Conservation (phyloP, 495 filamentous ascomycete species). For the Opeltia flavorubescens region DNA sequence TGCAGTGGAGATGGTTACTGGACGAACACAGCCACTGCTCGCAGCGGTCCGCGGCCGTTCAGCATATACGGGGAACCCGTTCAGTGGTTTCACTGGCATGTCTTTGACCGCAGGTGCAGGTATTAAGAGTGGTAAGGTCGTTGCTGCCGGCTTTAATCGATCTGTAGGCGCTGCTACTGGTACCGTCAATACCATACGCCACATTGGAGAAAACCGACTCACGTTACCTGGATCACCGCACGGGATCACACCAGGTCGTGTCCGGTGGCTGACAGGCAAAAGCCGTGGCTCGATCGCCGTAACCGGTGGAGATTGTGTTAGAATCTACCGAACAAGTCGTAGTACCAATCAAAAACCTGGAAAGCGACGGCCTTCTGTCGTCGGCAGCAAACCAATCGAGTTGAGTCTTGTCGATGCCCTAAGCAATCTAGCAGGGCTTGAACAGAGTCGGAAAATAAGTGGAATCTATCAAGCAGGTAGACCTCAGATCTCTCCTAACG, state of each 20-base stretch:
- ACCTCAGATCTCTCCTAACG: not conserved
- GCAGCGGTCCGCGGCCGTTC: slow-evolving; percentile 39
- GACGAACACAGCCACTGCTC: slow-evolving; percentile 43
- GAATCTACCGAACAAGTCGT: slow-evolving; percentile 43
- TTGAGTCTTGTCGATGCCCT: slow-evolving; percentile 42
- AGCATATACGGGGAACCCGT: slow-evolving; percentile 33
- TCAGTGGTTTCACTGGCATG: slow-evolving; percentile 35
- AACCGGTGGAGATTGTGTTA: slow-evolving; percentile 48
- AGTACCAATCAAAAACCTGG: slow-evolving; percentile 20
- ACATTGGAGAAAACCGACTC: slow-evolving; percentile 72
- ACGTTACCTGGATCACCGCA: slow-evolving; percentile 44
- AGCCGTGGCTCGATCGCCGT: slow-evolving; percentile 36
- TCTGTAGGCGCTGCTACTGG: slow-evolving; percentile 70
- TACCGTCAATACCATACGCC: slow-evolving; percentile 64
- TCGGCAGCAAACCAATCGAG: slow-evolving; percentile 46
- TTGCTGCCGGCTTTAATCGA: slow-evolving; percentile 70
- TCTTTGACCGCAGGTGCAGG: slow-evolving; percentile 52
- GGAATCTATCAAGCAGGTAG: not conserved
- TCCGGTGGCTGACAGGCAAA: slow-evolving; percentile 39
- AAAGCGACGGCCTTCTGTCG: slow-evolving; percentile 36
- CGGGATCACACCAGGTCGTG: slow-evolving; percentile 33
- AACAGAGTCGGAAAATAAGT: not conserved
- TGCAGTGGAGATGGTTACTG: slow-evolving; percentile 41
- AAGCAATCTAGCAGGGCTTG: slow-evolving; percentile 10
- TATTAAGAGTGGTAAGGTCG: slow-evolving; percentile 57